Percentiles rank a stretch among this genome's conserved stretches.
Evolutionary conservation across 208 protist genomes (phyloP).

Genomic region (Leishmania martiniquensis): DNA sequence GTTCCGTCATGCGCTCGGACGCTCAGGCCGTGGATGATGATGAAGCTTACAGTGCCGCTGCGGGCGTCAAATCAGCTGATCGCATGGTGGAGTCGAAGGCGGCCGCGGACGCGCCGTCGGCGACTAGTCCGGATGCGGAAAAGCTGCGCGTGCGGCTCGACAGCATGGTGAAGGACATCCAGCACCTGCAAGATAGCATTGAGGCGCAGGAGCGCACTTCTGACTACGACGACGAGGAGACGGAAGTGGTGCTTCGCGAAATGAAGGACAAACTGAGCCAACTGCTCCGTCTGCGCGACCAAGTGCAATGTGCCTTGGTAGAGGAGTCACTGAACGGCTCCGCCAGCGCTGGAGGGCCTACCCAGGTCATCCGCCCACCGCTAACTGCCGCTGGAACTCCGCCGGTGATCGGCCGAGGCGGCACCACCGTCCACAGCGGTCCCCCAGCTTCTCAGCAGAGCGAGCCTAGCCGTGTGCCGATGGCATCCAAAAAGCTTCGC

Average conservation of each 20-base stretch:
- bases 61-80: background rate
- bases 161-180: conserved; percentile 78
- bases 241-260: conserved; percentile 66
- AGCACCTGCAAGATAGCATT: conserved; percentile 78
- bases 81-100: conserved; percentile 5
- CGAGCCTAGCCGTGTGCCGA: background rate
- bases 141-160: conserved; percentile 70
- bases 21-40: background rate
- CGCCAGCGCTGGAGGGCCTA: conserved; percentile 11
- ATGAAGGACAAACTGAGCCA: conserved; percentile 82
- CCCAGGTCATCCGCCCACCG: conserved; percentile 14
- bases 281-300: conserved; percentile 81
- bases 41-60: conserved; percentile 3
- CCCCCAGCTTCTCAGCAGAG: conserved; percentile 4
- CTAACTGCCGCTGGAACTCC: conserved; percentile 8
- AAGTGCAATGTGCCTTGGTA: conserved; percentile 60
- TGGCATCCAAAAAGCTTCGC: conserved; percentile 34
- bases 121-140: conserved; percentile 38
- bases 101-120: background rate
- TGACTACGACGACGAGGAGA: conserved; percentile 71
- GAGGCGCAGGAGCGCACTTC: conserved; percentile 42
- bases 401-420: conserved; percentile 2
- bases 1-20: conserved; percentile 9
- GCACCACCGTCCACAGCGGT: conserved; percentile 2
- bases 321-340: conserved; percentile 25